Evolutionary conservation across 1,284 basidiomycete genomes (phyloP), one percentile per base, ranked within the genome.

Genomic region (Albatrellus sp.): DNA sequence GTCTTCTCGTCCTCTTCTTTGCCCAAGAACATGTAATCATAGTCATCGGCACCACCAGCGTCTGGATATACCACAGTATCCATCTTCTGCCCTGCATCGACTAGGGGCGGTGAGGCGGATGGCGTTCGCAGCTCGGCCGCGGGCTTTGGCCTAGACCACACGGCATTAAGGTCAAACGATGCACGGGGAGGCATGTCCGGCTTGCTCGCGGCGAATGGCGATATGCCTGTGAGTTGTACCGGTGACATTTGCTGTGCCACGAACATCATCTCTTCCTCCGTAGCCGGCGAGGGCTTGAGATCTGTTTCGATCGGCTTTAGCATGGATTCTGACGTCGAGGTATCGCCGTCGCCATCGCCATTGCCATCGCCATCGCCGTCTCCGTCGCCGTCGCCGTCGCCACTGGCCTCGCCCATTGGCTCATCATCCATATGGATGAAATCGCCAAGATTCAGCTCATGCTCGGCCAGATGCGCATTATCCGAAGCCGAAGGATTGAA

Each of bases 341-440:
- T 7, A 7, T 24, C 24, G 24, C 24, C 24, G 24, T 24, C 24
- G 7, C 24, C 24, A 7, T 24, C 24, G 7, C 24, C 24, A 7
- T 24, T 7, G 7, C 24, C 24, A 7, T 12, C 57, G 24, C 24
- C 24, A 7, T 24, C 24, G 24, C 24, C 24, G 24, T 24, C 24
- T 4, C 24, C 24, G 24, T 24, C 24, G 7, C 24, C 24, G 24
- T 12, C 57, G 24, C 24, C 24, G 24, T 24, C 24, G 24, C 24
- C 24, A 7, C 24, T 7, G 24, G 24, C 24, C 46, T 33, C 60
- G 52, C 51, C 53, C 14, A 58, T 48, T 0, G 61, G 61, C 47
- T 86, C 83, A 46, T 84, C 83, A 50, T 86, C 83, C 49, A 86
- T 76, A 56, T 86, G 83, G 51, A 86, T 85, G 50, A 86, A 64